phyloP scores from a whole-genome alignment of 495 filamentous ascomycete species.

The Trichoderma virens region DNA sequence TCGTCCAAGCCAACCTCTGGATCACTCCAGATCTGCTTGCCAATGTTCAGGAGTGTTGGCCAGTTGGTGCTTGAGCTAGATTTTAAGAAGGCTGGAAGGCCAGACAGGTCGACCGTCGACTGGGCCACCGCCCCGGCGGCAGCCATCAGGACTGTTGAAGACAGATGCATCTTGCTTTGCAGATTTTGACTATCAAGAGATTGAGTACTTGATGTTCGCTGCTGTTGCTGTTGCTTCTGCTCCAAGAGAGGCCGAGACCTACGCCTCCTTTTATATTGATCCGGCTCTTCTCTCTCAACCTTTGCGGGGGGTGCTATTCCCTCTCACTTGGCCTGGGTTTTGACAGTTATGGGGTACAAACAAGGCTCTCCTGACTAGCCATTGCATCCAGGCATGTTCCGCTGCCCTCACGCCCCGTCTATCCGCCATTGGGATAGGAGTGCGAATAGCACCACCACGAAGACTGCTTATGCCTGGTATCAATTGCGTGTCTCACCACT shows the following conservation, averaged over 20 bases:
- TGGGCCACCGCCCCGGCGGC: conserved; percentile 3
- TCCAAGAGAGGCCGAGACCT: background rate
- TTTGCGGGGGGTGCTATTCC: too few species aligned
- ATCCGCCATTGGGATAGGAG: background rate
- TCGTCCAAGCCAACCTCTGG: conserved; percentile 42
- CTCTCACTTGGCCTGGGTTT: too few species aligned
- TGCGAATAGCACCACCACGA: background rate
- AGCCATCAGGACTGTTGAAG: background rate
- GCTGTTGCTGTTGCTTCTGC: background rate
- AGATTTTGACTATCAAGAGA: background rate
- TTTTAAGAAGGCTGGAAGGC: conserved; percentile 15
- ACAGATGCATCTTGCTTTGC: background rate
- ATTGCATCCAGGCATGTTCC: too few species aligned
- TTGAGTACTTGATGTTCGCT: background rate
- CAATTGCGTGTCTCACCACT: background rate
- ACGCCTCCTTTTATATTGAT: background rate
- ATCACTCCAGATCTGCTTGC: conserved; percentile 32
- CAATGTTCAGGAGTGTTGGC: conserved; percentile 16
- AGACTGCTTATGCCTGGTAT: background rate
- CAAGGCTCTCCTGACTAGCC: too few species aligned
- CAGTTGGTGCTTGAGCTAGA: conserved; percentile 16
- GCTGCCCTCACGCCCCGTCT: too few species aligned
- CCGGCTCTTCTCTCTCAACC: too few species aligned
- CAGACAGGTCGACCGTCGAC: background rate
- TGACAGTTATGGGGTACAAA: too few species aligned